Evolutionary conservation across 192 early-diverging fungal genomes (phyloP), one percentile per base, ranked within the genome.

Genomic region (Backusella sp.): DNA sequence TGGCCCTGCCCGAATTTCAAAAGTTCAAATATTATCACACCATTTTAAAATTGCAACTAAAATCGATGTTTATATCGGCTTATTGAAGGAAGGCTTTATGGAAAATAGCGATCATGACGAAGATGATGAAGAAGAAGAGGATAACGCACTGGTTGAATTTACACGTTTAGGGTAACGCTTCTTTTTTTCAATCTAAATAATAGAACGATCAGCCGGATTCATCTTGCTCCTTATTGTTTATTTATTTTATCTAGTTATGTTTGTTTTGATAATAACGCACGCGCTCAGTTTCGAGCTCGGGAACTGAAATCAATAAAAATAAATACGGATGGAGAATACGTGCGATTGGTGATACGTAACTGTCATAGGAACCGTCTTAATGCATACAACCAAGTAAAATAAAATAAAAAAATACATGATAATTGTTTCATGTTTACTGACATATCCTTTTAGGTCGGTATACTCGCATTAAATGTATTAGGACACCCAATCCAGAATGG

Each of bases 301-400:
- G 94, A 95, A 76, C 81, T 93, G 17, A 92, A 92, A 77, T 92
- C 92, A 0, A 88, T 95, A 52, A 90, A 91, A 75, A 78, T 95
- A 32, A 90, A 93, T 70, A 86, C 85, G 11, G 83, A 88, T 41
- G 89, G 90, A 32, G 89, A 92, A 70, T 91, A 86, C 69, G 73
- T 95, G 41, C 87, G 93, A 69, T 74, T 95, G 9, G 86, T 92
- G 1, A 80, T 91, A 37, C 87, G 91, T 65, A 85, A 90, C 59
- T 94, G 92, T 82, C 83, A 92, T 73, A 83, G 87, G 73, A 95
- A 95, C 79, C 78, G 78, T 32, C 68, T 94, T n/a, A 94, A 94
- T 79, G 85, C 89, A 28, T 92, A 90, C 72, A 92, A 94, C 75
- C 92, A 94, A 81, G 92, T 59, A 73, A 73, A 72, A 34, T 15